phyloP scores from a whole-genome alignment of 352 stramenopile genomes.

The Phytopythium litorale region DNA sequence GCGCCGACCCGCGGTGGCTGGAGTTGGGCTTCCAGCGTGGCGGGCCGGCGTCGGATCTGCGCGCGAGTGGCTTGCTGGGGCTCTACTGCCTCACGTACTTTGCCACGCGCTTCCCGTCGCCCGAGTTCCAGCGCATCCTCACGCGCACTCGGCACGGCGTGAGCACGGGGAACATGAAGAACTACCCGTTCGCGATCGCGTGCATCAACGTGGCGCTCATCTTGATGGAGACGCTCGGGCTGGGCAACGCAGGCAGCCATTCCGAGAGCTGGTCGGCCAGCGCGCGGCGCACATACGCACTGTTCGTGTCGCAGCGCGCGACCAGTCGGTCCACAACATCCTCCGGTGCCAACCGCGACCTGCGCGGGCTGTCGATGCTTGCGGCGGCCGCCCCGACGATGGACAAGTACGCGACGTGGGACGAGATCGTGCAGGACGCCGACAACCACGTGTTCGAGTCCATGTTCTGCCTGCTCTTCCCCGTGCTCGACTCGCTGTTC shows the following conservation, averaged over 20 bases:
- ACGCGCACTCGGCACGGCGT: conserved; percentile 74
- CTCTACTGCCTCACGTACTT: conserved; percentile 86
- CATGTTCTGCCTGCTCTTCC: conserved; percentile 82
- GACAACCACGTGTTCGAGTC: conserved; percentile 85
- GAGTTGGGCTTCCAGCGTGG: conserved; percentile 83
- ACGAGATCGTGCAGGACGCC: conserved; percentile 62
- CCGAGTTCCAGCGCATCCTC: conserved; percentile 67
- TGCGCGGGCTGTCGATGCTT: conserved; percentile 1
- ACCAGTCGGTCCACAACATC: conserved; percentile 16
- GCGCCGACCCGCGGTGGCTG: conserved; percentile 70
- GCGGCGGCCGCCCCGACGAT: conserved; percentile 8
- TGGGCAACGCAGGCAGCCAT: conserved; percentile 77
- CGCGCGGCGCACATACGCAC: conserved; percentile 76
- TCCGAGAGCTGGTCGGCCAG: conserved; percentile 59
- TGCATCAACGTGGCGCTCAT: conserved; percentile 82
- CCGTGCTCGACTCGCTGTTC: conserved; percentile 77
- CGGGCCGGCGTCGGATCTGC: conserved; percentile 75
- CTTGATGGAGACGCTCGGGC: conserved; percentile 70
- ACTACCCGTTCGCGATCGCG: conserved; percentile 83
- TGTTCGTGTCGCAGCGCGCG: conserved; percentile 56
- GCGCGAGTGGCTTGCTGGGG: conserved; percentile 78
- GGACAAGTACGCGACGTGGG: conserved; percentile 59
- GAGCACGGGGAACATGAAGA: conserved; percentile 87
- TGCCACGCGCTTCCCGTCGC: conserved; percentile 48
- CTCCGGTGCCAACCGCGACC: neutral